Evolutionary conservation across 352 stramenopile genomes (phyloP).

Genomic region (Pythium dissimile): DNA sequence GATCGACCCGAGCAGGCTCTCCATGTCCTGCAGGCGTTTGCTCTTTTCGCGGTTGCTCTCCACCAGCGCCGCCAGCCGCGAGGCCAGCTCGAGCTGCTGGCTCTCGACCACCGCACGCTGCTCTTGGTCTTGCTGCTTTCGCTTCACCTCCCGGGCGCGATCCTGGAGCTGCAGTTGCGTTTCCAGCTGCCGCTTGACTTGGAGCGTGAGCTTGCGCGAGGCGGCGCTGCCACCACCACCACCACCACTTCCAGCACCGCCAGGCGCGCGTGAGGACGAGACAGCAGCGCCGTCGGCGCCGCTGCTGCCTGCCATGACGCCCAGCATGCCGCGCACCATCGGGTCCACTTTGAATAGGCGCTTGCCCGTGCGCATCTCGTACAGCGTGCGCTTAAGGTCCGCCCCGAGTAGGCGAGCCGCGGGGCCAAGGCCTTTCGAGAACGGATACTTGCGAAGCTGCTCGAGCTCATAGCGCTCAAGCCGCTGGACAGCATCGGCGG

Average conservation of each 20-base stretch:
- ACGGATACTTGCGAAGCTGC: constrained; percentile 52
- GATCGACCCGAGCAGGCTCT: constrained; percentile 53
- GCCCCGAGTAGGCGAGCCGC: constrained; percentile 31
- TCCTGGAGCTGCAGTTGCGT: constrained; percentile 35
- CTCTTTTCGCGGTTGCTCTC: constrained; percentile 59
- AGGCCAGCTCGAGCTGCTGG: constrained; percentile 33
- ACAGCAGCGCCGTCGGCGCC: too few relatives aligned
- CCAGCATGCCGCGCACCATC: constrained; percentile 27
- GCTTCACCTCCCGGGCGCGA: constrained; percentile 11
- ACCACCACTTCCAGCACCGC: background rate
- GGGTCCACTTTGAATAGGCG: constrained; percentile 50
- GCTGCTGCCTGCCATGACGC: constrained; percentile 16
- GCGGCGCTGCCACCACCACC: constrained; percentile 3
- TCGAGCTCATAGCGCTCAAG: constrained; percentile 34
- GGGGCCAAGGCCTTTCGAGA: constrained; percentile 40
- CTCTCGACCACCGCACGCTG: constrained; percentile 34
- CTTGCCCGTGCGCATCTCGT: constrained; percentile 40
- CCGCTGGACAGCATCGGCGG: constrained; percentile 22
- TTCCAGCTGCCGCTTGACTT: constrained; percentile 42
- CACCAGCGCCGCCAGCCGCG: constrained; percentile 39
- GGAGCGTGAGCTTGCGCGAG: constrained; percentile 47
- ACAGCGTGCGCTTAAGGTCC: constrained; percentile 44
- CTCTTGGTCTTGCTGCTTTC: constrained; percentile 14
- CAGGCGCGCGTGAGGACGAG: too few relatives aligned
- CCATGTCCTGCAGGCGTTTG: constrained; percentile 52